Conservation (phyloP, 2,329 filamentous ascomycete species). For the Anthostomella pinea region DNA sequence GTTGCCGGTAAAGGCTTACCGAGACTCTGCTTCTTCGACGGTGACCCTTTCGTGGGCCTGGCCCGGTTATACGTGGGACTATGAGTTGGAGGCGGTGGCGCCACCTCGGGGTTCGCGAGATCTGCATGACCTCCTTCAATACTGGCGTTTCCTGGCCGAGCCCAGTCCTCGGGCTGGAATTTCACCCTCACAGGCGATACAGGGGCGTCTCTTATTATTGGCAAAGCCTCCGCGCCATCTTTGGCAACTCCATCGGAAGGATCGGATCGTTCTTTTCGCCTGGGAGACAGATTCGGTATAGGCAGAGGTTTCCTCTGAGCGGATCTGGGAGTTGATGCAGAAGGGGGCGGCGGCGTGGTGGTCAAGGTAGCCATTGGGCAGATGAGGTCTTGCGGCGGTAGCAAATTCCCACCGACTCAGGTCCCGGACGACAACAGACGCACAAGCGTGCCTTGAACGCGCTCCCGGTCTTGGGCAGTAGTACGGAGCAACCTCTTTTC, state of each 20-base stretch:
- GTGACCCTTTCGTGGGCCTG: conserved; percentile 14
- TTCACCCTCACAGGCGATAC: conserved; percentile 56
- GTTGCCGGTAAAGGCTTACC: conserved; percentile 18
- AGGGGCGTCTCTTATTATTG: conserved; percentile 49
- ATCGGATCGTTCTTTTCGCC: conserved; percentile 33
- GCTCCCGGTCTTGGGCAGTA: conserved; percentile 14
- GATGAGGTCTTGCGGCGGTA: conserved; percentile 10
- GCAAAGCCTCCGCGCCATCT: conserved; percentile 35
- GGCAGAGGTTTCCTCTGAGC: conserved; percentile 28
- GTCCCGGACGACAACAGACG: conserved; percentile 11
- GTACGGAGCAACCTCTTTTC: conserved; percentile 19
- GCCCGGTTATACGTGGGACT: conserved; percentile 22
- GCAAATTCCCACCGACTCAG: conserved; percentile 18
- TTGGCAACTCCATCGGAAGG: conserved; percentile 22
- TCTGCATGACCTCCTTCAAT: conserved; percentile 43
- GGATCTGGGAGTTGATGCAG: conserved; percentile 25
- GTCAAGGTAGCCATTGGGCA: conserved; percentile 30
- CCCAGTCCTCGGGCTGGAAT: conserved; percentile 52
- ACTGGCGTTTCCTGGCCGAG: conserved; percentile 49
- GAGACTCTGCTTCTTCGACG: conserved; percentile 13
- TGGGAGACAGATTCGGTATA: conserved; percentile 30
- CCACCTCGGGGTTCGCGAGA: conserved; percentile 33
- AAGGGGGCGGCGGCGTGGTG: conserved; percentile 26
- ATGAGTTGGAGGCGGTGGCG: conserved; percentile 39
- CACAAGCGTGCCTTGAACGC: conserved; percentile 11